Evolutionary conservation across 1,284 basidiomycete genomes (phyloP).

Genomic region (Farysia itapuensis): DNA sequence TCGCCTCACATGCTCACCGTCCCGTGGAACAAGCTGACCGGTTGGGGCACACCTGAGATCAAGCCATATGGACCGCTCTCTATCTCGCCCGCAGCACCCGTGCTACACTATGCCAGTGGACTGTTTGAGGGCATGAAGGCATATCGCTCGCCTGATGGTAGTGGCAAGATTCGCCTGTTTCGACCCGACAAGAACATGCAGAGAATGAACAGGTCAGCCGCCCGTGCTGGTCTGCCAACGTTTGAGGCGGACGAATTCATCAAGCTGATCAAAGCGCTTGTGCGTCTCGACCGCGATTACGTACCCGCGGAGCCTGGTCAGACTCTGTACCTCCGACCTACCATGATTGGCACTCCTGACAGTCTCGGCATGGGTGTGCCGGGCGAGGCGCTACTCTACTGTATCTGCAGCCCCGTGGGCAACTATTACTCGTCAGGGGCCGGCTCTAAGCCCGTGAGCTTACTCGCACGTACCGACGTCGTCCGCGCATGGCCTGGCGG

Average conservation of each 20-base stretch:
- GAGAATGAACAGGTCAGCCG: slow-evolving; percentile 43
- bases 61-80: slow-evolving; percentile 66
- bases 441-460: slow-evolving; percentile 32
- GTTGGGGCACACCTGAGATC: slow-evolving; percentile 82
- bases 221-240: slow-evolving; percentile 34
- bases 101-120: slow-evolving; percentile 37
- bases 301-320: slow-evolving; percentile 33
- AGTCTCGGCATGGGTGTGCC: slow-evolving; percentile 38
- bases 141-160: slow-evolving; percentile 32
- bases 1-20: slow-evolving; percentile 90
- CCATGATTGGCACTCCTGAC: slow-evolving; percentile 40
- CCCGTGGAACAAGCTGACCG: slow-evolving; percentile 72
- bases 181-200: slow-evolving; percentile 47
- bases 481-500: slow-evolving; percentile 82
- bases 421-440: slow-evolving; percentile 44
- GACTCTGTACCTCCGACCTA: slow-evolving; percentile 40
- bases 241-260: slow-evolving; percentile 40
- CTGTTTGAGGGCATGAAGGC: slow-evolving; percentile 48
- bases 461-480: slow-evolving; percentile 34
- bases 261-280: slow-evolving; percentile 41
- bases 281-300: slow-evolving; percentile 30
- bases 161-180: slow-evolving; percentile 41
- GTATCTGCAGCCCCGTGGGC: slow-evolving; percentile 46
- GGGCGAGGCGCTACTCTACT: slow-evolving; percentile 42
- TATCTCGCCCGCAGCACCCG: slow-evolving; percentile 35